Percentiles rank a stretch among this genome's conserved stretches.
Conservation (phyloP, 805 yeast genomes). For the Ogataea naganishii region DNA sequence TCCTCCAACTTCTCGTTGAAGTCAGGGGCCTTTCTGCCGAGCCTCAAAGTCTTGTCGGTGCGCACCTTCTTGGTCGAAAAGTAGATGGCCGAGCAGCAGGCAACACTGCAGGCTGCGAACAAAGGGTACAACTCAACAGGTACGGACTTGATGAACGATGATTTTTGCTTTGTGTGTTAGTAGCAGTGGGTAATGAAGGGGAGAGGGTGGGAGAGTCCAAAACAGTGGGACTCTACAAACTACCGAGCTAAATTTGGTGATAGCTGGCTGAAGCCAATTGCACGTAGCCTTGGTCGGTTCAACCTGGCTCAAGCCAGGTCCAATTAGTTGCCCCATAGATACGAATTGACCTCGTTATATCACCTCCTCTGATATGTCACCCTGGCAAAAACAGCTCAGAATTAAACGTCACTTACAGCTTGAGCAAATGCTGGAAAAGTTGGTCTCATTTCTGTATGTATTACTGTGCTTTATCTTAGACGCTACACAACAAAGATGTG, state of each 20-base stretch:
- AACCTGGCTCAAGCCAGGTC: too few relatives aligned
- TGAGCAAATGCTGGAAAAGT: constrained; percentile 36
- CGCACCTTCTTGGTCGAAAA: constrained; percentile 44
- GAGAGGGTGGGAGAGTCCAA: too few relatives aligned
- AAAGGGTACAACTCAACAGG: constrained; percentile 55
- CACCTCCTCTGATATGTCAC: too few relatives aligned
- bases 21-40: constrained; percentile 39
- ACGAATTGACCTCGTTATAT: too few relatives aligned
- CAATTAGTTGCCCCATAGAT: too few relatives aligned
- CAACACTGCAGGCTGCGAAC: constrained; percentile 48
- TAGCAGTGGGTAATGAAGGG: too few relatives aligned
- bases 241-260: too few relatives aligned
- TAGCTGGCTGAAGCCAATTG: too few relatives aligned
- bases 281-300: too few relatives aligned
- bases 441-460: constrained; percentile 36
- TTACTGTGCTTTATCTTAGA: too few relatives aligned
- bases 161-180: constrained; percentile 12
- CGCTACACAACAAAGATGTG: too few relatives aligned
- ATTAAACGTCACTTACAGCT: constrained; percentile 27
- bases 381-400: constrained; percentile 3
- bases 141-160: constrained; percentile 18
- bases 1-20: constrained; percentile 27
- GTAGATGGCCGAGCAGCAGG: constrained; percentile 37
- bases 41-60: constrained; percentile 39
- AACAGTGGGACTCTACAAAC: too few relatives aligned